These are phyloP conservation scores for Parsonsia alboflavescens DNA, from an alignment of 257 asterid species.

Conservation along the genomic window DNA sequence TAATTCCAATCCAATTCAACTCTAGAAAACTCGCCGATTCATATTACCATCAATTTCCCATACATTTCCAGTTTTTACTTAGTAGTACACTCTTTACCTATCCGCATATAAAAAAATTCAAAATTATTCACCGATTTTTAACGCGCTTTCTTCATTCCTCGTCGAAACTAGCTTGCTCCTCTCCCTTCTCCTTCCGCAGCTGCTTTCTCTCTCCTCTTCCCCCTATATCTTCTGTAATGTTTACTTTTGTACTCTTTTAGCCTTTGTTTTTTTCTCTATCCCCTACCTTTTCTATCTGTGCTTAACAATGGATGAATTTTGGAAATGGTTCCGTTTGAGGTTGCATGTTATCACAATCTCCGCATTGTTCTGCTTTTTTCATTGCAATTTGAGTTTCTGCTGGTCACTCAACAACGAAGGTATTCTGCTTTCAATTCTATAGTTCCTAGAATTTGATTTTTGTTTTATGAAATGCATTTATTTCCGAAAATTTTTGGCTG, in stretches of 20 bases:
- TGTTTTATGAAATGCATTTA: too few species aligned
- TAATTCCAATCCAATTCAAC: neutral
- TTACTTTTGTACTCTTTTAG: neutral
- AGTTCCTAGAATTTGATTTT: neutral
- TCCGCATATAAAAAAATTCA: neutral
- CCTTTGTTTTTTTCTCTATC: neutral
- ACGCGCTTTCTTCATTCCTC: conserved; percentile 25
- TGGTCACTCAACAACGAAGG: conserved; percentile 26
- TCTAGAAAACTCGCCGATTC: conserved; percentile 9
- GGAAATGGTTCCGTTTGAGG: conserved; percentile 6
- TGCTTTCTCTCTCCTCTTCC: neutral
- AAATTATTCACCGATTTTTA: conserved; percentile 5
- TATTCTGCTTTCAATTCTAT: neutral
- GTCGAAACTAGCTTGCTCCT: conserved; percentile 14
- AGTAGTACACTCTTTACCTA: too few species aligned
- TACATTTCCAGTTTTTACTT: too few species aligned
- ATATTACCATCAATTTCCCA: neutral
- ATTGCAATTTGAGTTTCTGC: conserved; percentile 10
- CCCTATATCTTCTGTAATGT: neutral
- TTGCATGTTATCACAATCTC: neutral
- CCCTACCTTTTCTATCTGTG: neutral
- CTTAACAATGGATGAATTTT: conserved; percentile 12
- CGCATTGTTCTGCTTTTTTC: conserved; percentile 2
- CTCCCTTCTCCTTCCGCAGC: neutral
- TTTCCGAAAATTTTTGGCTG: neutral